phyloP scores from a whole-genome alignment of 805 yeast species.

The Millerozyma miso region DNA sequence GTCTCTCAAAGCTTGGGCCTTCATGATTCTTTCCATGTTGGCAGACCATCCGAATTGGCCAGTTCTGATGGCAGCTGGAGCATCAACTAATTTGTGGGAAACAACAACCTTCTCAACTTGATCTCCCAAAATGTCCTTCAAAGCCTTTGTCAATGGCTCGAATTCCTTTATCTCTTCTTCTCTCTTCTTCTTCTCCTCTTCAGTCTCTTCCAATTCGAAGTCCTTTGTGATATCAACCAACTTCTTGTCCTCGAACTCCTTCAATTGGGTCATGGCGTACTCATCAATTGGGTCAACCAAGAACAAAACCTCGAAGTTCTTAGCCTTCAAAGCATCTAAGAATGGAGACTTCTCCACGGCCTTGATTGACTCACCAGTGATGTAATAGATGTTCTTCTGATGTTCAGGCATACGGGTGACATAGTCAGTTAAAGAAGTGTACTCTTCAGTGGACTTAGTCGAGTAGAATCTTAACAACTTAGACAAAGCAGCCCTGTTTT shows the following conservation, averaged over 20 bases:
- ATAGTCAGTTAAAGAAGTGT: conserved; percentile 92
- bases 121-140: conserved; percentile 96
- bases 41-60: conserved; percentile 99
- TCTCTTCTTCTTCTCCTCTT: conserved; percentile 92
- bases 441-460: conserved; percentile 90
- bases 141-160: conserved; percentile 90
- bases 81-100: conserved; percentile 93
- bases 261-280: conserved; percentile 98
- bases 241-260: conserved; percentile 99
- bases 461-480: conserved; percentile 96
- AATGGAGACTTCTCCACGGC: conserved; percentile 99
- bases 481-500: conserved; percentile 93
- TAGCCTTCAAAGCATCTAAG: conserved; percentile 97
- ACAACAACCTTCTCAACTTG: conserved; percentile 99
- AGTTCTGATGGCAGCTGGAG: conserved; percentile 99
- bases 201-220: conserved; percentile 97
- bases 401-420: conserved; percentile 99
- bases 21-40: conserved; percentile 99
- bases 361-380: conserved; percentile 98
- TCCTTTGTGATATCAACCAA: conserved; percentile 98
- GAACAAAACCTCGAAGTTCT: conserved; percentile 97
- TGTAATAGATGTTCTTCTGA: conserved; percentile 98
- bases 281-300: conserved; percentile 99
- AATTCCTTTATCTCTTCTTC: conserved; percentile 89
- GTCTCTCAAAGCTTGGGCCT: conserved; percentile 99